Base-by-base conservation (phyloP, 345 rosid genomes). In the Gynandropsis gynandra region DNA sequence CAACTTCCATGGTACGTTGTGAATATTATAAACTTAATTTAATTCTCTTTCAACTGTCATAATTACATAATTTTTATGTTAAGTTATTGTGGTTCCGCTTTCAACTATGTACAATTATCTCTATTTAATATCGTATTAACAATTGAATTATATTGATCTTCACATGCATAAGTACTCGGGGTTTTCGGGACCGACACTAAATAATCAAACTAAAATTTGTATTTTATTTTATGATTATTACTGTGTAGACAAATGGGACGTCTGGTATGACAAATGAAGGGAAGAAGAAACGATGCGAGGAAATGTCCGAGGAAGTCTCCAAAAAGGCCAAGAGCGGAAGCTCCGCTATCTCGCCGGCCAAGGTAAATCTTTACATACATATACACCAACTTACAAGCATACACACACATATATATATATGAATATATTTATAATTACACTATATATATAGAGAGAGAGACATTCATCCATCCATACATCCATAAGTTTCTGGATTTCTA, bases 251-350 rank as follows among this genome's bases (percentile, higher is more conserved):
- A 19, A 59, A 49, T 12, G 59, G 63, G 47, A 72, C 78, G 35
- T 66, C 63, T 27, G 86, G 73, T 50, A 41, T 31, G 35, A 50
- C 77, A 50, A 78, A 56, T 38, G 81, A 77, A 49, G 81, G 76
- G 12, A 83, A 79, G 70, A 88, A 76, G 76, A 88, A 75, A 69
- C 74, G 81, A 76, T 62, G 50, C 20, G 81, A 80, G 54, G 81
- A 79, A 41, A 56, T 40, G 52, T 69, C 82, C 13, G 82, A 76
- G 17, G 61, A 72, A 31, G 65, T 52, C 20, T 48, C 46, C 7
- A 83, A 78, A 49, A 83, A 80, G 53, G 61, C 88, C 21, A 85
- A 78, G 67, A 73, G 65, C 15, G 76, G 70, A 13, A 72, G 41
- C 61, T 72, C 86, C 45, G 46, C 77, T 32, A 72, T 72, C 56